These are phyloP conservation scores for Thelephora terrestris DNA, from an alignment of 1,284 basidiomycete genomes.

Conservation along the genomic window DNA sequence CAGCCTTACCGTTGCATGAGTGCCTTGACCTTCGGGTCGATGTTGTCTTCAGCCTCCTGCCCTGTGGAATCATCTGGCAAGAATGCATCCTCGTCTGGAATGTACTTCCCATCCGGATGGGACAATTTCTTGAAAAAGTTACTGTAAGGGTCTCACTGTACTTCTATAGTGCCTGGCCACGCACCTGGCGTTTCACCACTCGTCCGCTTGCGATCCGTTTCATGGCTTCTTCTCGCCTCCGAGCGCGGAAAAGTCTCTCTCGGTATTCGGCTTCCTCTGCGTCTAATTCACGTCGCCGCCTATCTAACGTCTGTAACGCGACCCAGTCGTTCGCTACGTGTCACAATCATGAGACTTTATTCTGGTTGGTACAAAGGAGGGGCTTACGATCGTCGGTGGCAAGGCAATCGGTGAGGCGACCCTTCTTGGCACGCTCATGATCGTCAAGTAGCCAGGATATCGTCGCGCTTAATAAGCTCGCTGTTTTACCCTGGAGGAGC, in stretches of 20 bases:
- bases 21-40: slow-evolving; percentile 71
- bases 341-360: background rate
- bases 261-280: slow-evolving; percentile 55
- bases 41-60: slow-evolving; percentile 40
- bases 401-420: slow-evolving; percentile 38
- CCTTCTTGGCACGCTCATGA: slow-evolving; percentile 53
- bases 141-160: background rate
- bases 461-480: slow-evolving; percentile 75
- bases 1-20: slow-evolving; percentile 65
- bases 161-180: slow-evolving; percentile 11
- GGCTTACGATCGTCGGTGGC: slow-evolving; percentile 26
- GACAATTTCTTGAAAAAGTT: slow-evolving; percentile 11
- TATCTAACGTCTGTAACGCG: slow-evolving; percentile 61
- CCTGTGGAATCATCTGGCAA: slow-evolving; percentile 31
- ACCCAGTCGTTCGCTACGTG: slow-evolving; percentile 69
- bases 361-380: slow-evolving; percentile 1
- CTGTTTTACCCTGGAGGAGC: slow-evolving; percentile 62
- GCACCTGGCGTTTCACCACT: slow-evolving; percentile 50
- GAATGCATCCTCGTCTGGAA: slow-evolving; percentile 42
- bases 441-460: slow-evolving; percentile 76
- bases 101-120: slow-evolving; percentile 18
- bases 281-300: slow-evolving; percentile 53
- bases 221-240: slow-evolving; percentile 41
- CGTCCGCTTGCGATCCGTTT: slow-evolving; percentile 22
- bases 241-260: slow-evolving; percentile 47